A percentile compares a stretch with the other conserved stretches of the same genome.
phyloP scores from a whole-genome alignment of 148 eudicot genomes.

The Rhododendron henanense region DNA sequence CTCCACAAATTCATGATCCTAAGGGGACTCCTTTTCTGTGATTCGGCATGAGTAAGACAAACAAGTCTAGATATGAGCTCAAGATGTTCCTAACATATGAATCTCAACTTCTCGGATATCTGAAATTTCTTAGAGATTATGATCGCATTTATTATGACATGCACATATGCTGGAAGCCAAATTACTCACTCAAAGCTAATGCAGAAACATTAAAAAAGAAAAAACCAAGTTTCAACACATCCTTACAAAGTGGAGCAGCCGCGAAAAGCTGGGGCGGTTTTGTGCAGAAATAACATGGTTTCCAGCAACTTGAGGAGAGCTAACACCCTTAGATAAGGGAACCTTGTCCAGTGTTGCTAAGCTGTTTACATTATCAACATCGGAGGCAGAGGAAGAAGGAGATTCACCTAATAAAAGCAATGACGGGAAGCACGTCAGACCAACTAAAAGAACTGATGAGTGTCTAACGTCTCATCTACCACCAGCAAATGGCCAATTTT shows the following conservation, averaged over 20 bases:
- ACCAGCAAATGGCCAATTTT: no score
- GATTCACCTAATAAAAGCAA: constrained; percentile 64
- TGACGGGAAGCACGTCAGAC: constrained; percentile 9
- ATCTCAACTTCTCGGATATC: not conserved
- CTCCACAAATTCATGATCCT: not conserved
- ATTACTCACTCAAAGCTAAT: not conserved
- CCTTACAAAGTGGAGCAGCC: constrained; percentile 80
- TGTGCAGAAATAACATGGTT: constrained; percentile 60
- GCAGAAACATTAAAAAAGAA: not conserved
- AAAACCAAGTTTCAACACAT: constrained; percentile 2
- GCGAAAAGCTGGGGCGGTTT: constrained; percentile 58
- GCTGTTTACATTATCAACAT: constrained; percentile 86
- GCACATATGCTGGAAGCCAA: not conserved
- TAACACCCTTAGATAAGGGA: constrained; percentile 52
- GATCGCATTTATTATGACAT: not conserved
- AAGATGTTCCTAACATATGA: not conserved
- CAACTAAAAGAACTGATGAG: not conserved
- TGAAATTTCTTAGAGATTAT: not conserved
- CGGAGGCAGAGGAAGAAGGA: constrained; percentile 97
- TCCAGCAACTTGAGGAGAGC: constrained; percentile 69
- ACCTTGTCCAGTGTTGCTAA: constrained; percentile 63
- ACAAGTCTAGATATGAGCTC: not conserved
- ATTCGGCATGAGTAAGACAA: not conserved
- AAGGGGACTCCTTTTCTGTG: not conserved
- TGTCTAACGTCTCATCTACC: no score